Evolutionary conservation across 805 yeast genomes (phyloP), one percentile per base, ranked within the genome.

Genomic region (Schwanniomyces pseudopolymorphus): DNA sequence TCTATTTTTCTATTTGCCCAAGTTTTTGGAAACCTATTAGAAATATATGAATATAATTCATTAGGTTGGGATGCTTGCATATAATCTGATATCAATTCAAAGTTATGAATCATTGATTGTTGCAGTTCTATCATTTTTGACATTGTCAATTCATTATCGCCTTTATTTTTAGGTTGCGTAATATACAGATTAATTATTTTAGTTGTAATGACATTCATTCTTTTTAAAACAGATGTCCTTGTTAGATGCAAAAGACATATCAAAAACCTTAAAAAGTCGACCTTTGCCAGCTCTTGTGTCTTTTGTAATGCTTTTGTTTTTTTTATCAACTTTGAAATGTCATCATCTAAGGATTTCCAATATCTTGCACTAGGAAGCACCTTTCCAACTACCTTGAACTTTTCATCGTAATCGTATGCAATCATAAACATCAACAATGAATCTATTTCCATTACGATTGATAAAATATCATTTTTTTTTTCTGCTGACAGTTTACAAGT

Each of bases 391-490:
- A 55, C 45, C 49, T 64, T 66, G 43, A 63, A 57, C 33, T 61
- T 54, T 33, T 68, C 72, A 45, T 68, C 71, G 40, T 54, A 64
- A 44, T 65, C 68, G 46, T 56, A 59, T 0, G 69, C 50, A 2
- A 67, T 56, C 45, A 63, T 56, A 42, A 52, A 55, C 26, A 63
- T 38, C 17, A 67, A 49, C 13, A 69, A 33, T 3, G 65, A 52
- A 44, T 69, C 74, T 6, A 67, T 46, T 25, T 56, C 55, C 8
- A 65, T 55, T 4, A 66, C 51, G 9, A 66, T 42, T 5, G 60
- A 49, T 4, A 57, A 19, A 1, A 64, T 50, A 31, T 22, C 46
- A 36, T 52, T 61, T 44, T 48, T 62, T 50, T 36, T 47, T 5
- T 47, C 50, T 14, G 52, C 48, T 42, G 39, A 50, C 38, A 42